Conservation (phyloP, 768 basidiomycete genomes). For the Mycena maculata region DNA sequence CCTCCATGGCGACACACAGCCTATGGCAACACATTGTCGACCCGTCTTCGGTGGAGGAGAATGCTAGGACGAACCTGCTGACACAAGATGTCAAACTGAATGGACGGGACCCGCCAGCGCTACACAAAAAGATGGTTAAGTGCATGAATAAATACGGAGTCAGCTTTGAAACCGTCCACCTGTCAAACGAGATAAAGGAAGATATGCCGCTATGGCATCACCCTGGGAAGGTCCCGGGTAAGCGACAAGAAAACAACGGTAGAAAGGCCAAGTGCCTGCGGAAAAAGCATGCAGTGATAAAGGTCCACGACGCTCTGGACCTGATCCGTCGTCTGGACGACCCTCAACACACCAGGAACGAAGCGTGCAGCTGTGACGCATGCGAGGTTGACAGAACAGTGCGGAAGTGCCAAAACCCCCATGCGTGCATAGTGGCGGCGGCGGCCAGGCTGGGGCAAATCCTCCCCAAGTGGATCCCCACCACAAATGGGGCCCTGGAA, state of each 20-base stretch:
- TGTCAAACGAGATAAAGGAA: no score
- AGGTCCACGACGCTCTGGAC: not conserved
- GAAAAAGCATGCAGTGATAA: not conserved
- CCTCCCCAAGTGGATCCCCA: no score
- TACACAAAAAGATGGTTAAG: not conserved
- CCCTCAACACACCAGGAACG: no score
- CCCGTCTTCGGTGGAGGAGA: not conserved
- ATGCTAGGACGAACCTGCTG: not conserved
- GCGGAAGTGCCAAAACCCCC: not conserved
- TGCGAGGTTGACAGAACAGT: no score
- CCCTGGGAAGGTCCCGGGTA: not conserved
- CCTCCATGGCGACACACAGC: not conserved
- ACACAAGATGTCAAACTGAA: not conserved
- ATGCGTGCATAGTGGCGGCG: no score
- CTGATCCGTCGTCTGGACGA: no score
- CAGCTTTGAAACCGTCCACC: no score
- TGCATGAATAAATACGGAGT: no score
- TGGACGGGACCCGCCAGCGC: not conserved
- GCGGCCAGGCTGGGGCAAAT: no score
- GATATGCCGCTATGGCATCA: constrained; percentile 25
- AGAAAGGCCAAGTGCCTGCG: not conserved
- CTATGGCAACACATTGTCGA: not conserved
- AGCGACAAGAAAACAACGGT: constrained; percentile 3
- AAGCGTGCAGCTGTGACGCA: no score
- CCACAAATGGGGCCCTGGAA: no score